These are phyloP conservation scores for Persicaria tinctoria DNA, from an alignment of 148 eudicot species.

Conservation along the genomic window DNA sequence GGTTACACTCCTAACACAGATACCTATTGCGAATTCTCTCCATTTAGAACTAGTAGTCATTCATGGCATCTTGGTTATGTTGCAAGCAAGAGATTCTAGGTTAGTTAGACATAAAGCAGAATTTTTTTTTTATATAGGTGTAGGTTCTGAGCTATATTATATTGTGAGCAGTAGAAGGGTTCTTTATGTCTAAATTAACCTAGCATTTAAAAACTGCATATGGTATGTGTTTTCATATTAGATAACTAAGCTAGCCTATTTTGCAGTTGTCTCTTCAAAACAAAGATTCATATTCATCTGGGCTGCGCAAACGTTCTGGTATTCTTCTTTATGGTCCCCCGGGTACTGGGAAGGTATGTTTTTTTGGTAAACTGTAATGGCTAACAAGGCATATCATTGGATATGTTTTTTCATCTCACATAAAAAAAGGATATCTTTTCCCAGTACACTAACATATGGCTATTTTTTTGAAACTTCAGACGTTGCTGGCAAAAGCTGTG, in stretches of 20 bases:
- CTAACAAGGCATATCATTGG: not conserved
- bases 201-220: not conserved
- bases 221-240: not conserved
- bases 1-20: not conserved
- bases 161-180: not conserved
- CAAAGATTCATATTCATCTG: constrained; percentile 96
- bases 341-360: constrained; percentile 89
- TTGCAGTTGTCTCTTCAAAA: constrained; percentile 84
- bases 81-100: not conserved
- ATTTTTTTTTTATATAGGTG: not conserved
- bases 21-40: not conserved
- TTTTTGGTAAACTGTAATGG: not conserved
- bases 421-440: not conserved
- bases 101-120: not conserved
- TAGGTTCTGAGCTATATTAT: not conserved
- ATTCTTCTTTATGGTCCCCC: constrained; percentile 99
- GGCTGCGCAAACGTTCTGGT: constrained; percentile 94
- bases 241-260: not conserved
- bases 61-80: not conserved
- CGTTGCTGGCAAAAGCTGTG: constrained; percentile 96
- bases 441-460: not conserved
- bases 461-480: constrained; percentile 41
- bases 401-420: no score
- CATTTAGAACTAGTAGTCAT: not conserved
- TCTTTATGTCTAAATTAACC: not conserved